Percentiles rank a stretch among this genome's conserved stretches.
phyloP scores from a whole-genome alignment of 805 yeast species.

The Teunomyces cretensis region DNA sequence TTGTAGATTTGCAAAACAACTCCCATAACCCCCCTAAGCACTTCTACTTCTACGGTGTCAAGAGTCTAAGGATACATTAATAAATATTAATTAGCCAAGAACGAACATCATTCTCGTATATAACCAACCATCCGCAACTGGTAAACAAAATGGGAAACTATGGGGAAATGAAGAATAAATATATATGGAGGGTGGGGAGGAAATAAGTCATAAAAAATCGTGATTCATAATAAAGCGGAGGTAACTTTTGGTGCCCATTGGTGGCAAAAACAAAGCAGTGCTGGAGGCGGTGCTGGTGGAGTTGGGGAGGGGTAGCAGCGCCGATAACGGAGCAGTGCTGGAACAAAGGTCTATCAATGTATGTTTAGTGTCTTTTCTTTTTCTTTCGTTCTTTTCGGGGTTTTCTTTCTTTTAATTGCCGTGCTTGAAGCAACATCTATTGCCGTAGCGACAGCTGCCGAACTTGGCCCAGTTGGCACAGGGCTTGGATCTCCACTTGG shows the following conservation, averaged over 20 bases:
- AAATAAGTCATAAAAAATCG: slow-evolving; percentile 4
- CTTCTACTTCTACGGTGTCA: no score
- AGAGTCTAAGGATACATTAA: no score
- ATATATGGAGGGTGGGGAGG: not conserved
- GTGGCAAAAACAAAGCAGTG: no score
- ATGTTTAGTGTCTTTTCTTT: no score
- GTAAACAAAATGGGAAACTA: not conserved
- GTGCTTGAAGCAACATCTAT: slow-evolving; percentile 89
- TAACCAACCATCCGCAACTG: not conserved
- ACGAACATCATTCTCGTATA: not conserved
- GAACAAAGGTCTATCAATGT: no score
- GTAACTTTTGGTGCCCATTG: not conserved
- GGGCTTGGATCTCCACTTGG: slow-evolving; percentile 87
- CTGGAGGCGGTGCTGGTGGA: no score
- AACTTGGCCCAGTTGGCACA: slow-evolving; percentile 84
- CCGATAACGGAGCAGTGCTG: no score
- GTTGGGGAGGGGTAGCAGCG: no score
- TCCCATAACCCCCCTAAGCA: no score
- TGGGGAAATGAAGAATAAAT: slow-evolving; percentile 2
- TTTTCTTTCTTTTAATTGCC: slow-evolving; percentile 30
- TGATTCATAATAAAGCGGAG: slow-evolving; percentile 1
- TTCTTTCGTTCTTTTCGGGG: no score
- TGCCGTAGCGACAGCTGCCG: slow-evolving; percentile 86
- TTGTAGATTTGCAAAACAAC: not conserved
- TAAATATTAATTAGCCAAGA: not conserved